Evolutionary conservation across 1,139 yeast species (phyloP), one percentile per base, ranked within the genome.

Genomic region (Geotrichum macrosporum): DNA sequence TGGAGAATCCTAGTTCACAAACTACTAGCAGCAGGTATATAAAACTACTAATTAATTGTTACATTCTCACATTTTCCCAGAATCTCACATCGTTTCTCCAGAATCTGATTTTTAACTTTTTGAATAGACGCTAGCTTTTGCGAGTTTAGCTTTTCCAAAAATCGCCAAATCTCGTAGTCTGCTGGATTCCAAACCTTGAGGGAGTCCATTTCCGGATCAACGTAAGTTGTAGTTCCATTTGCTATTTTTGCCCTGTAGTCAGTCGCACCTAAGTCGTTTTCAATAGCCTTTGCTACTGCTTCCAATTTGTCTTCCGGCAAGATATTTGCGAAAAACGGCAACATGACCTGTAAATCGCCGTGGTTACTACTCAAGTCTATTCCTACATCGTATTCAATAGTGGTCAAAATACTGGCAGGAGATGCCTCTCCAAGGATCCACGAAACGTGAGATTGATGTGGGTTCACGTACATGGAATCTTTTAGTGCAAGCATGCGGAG

Each of bases 111-210:
- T 21, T 32, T n/a, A 9, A 32, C 10, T 5, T 4, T 16, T 18
- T 13, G 9, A 12, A 19, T n/a, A 5, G 19, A n/a, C 20, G 12
- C 16, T 10, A 16, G n/a, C 33, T 37, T 37, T 5, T 9, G 8
- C 9, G 29, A 8, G 13, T 10, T 18, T 47, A 46, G 42, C 21
- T 35, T 31, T 22, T 37, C 20, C 32, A 50, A 24, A 20, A 44
- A 46, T 26, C 44, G 41, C 48, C 48, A 44, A 15, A 35, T 35
- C 35, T 50, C 52, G 22, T 35, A 44, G 33, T 50, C 52, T 4
- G 48, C 48, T 5, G 50, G 35, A 15, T 41, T 36, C 52, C 52
- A 50, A 8, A 29, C 16, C 39, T 46, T 38, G 19, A 41, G 5
- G 10, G 50, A 30, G n/a, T 46, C 46, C 22, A 48, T 24, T 8